Percentiles rank a stretch among this genome's conserved stretches.
phyloP scores from a whole-genome alignment of 1,139 yeast species.

The Suhomyces guaymorum region DNA sequence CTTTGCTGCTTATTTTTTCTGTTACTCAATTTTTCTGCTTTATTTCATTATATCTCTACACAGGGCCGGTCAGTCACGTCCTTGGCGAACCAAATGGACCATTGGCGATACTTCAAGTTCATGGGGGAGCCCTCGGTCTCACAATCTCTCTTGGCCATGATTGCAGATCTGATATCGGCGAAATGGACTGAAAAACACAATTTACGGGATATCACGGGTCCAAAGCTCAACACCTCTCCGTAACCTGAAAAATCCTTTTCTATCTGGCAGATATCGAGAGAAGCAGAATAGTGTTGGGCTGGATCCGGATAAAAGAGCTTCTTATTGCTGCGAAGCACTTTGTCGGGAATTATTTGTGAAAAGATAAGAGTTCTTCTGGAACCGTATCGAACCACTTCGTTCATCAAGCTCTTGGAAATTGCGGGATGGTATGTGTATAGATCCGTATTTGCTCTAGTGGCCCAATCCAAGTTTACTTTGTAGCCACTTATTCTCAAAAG shows the following conservation, averaged over 20 bases:
- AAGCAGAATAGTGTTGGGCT: conserved; percentile 29
- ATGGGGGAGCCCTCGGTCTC: conserved; percentile 38
- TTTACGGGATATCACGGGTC: conserved; percentile 67
- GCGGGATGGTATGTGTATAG: conserved; percentile 26
- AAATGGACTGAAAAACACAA: conserved; percentile 64
- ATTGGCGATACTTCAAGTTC: conserved; percentile 50
- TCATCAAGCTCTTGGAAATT: conserved; percentile 27
- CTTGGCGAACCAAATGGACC: conserved; percentile 68
- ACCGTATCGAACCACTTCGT: conserved; percentile 31
- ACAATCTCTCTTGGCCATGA: conserved; percentile 56
- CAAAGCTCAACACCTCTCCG: conserved; percentile 64
- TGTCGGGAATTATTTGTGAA: conserved; percentile 28
- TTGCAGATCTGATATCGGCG: conserved; percentile 62
- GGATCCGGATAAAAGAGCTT: conserved; percentile 38
- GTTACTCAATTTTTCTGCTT: too few relatives aligned
- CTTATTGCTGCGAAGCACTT: conserved; percentile 20
- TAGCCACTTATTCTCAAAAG: conserved; percentile 64
- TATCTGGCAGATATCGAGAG: conserved; percentile 34
- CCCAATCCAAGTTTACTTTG: conserved; percentile 46
- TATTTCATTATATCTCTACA: conserved; percentile 14
- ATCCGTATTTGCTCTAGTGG: conserved; percentile 26
- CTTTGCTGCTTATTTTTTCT: too few relatives aligned
- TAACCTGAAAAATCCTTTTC: conserved; percentile 52
- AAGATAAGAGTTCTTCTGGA: conserved; percentile 40
- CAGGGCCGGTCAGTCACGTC: conserved; percentile 65